These are phyloP conservation scores for Jatropha multifida DNA, from an alignment of 441 rosid genomes.

Conservation along the genomic window DNA sequence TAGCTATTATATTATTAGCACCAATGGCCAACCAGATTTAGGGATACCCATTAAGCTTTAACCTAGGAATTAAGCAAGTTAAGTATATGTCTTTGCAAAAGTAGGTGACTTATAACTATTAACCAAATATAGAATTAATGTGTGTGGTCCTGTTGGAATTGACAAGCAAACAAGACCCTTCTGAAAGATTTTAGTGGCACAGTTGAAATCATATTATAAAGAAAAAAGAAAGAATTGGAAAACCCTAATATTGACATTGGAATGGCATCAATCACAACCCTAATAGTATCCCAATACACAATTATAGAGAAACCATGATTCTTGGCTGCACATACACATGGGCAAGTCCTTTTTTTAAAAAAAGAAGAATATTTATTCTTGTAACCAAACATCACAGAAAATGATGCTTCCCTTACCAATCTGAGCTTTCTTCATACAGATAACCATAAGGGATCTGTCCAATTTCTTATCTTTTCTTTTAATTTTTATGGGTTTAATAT, in stretches of 20 bases:
- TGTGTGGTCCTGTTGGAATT: constrained; percentile 31
- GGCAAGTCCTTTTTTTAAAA: constrained; percentile 19
- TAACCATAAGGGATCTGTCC: constrained; percentile 17
- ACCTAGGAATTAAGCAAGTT: not conserved
- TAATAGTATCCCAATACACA: constrained; percentile 29
- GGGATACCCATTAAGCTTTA: not conserved
- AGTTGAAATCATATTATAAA: constrained; percentile 21
- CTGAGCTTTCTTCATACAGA: constrained; percentile 23
- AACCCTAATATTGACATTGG: constrained; percentile 17
- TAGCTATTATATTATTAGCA: too few species aligned
- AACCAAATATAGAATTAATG: constrained; percentile 10
- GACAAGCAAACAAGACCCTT: constrained; percentile 27
- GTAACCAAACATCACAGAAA: constrained; percentile 29
- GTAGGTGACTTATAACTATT: not conserved
- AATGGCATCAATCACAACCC: constrained; percentile 39
- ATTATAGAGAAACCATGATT: constrained; percentile 45
- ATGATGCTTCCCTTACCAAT: constrained; percentile 35
- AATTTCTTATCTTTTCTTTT: not conserved
- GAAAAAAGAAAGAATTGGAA: not conserved
- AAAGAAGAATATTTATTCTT: constrained; percentile 9
- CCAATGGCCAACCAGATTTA: not conserved
- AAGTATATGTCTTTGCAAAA: not conserved
- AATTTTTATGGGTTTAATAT: not conserved
- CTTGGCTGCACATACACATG: constrained; percentile 46
- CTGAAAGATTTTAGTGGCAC: constrained; percentile 19